Evolutionary conservation across 2,329 filamentous ascomycete species (phyloP).

Genomic region (Delphinella strobiligena): DNA sequence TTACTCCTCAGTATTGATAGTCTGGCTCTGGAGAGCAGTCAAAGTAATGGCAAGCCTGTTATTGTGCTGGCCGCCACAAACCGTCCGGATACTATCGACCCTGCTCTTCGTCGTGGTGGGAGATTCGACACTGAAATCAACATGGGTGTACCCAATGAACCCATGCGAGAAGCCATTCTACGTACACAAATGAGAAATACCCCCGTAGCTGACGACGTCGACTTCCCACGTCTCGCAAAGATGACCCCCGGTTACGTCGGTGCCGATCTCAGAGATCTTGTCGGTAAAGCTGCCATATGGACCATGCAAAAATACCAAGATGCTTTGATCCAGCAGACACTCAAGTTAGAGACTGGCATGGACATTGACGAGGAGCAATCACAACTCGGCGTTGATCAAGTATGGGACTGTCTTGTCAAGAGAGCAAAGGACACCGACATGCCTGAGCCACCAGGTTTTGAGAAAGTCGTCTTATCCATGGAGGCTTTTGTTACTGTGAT

Average conservation of each 20-base stretch:
- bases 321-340: constrained; percentile 36
- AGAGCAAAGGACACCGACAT: constrained; percentile 37
- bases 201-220: constrained; percentile 54
- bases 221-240: constrained; percentile 64
- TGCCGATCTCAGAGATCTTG: constrained; percentile 67
- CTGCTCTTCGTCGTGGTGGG: constrained; percentile 60
- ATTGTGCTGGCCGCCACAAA: constrained; percentile 89
- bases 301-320: constrained; percentile 50
- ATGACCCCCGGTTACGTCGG: constrained; percentile 88
- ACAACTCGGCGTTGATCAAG: constrained; percentile 18
- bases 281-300: constrained; percentile 51
- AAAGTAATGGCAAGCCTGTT: constrained; percentile 63
- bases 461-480: constrained; percentile 48
- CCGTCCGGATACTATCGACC: constrained; percentile 73
- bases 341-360: constrained; percentile 28
- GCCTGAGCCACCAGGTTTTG: constrained; percentile 40
- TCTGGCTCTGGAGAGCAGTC: constrained; percentile 48
- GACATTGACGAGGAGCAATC: constrained; percentile 35
- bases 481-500: constrained; percentile 63
- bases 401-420: constrained; percentile 34
- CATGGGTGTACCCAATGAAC: constrained; percentile 73
- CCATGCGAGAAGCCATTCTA: constrained; percentile 66
- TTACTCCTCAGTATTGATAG: constrained; percentile 77
- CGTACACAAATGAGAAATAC: constrained; percentile 57
- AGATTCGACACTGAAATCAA: constrained; percentile 77